Conservation (phyloP, 176 grass and related monocot species). For the Olyra latifolia region DNA sequence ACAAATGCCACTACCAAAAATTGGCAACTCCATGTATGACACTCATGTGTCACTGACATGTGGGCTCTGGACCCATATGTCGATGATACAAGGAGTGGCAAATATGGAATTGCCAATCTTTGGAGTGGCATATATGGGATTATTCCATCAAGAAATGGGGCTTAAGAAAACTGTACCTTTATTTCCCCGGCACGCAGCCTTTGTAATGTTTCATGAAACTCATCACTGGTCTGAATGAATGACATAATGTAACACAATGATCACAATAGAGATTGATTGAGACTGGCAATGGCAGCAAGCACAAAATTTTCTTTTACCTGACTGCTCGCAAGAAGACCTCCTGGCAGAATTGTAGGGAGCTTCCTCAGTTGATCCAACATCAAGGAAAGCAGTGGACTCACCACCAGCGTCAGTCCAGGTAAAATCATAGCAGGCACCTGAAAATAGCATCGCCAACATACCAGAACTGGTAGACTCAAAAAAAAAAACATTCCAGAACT, state of each 20-base stretch:
- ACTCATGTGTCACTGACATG: too few relatives aligned
- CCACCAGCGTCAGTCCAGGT: conserved; percentile 84
- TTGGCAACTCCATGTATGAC: too few relatives aligned
- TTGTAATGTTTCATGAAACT: conserved; percentile 69
- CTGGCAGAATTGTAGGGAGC: conserved; percentile 78
- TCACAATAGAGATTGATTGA: conserved; percentile 11
- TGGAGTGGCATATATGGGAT: too few relatives aligned
- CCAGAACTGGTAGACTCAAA: conserved; percentile 4
- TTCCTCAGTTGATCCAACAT: conserved; percentile 97
- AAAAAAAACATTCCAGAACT: conserved; percentile 14
- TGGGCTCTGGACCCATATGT: too few relatives aligned
- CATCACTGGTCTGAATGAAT: conserved; percentile 56
- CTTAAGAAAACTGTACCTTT: conserved; percentile 59
- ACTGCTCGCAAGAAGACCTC: conserved; percentile 82
- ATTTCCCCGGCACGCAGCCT: conserved; percentile 70
- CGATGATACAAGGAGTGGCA: too few relatives aligned
- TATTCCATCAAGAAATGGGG: conserved; percentile 6
- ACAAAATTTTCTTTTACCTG: conserved; percentile 56
- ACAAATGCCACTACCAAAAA: too few relatives aligned
- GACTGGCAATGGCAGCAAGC: conserved; percentile 27
- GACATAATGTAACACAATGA: conserved; percentile 24
- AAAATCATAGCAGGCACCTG: conserved; percentile 92
- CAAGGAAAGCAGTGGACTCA: conserved; percentile 87
- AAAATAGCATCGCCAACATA: conserved; percentile 13
- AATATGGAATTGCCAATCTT: too few relatives aligned